A percentile compares a stretch with the other conserved stretches of the same genome.
Evolutionary conservation across 306 rosid species (phyloP).

Genomic region (Vigna hirtella): DNA sequence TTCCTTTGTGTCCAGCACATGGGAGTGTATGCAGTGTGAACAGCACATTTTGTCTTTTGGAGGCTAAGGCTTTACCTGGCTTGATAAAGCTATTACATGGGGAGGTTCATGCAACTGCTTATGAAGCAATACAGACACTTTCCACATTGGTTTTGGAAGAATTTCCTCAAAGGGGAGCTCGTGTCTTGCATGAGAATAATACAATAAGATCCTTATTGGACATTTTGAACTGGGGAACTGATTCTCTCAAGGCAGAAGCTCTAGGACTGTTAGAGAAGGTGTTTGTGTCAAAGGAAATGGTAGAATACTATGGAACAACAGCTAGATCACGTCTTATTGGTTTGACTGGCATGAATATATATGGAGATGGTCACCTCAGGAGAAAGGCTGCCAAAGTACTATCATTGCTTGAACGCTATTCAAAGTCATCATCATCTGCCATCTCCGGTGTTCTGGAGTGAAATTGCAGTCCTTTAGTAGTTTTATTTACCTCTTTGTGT

Average conservation of each 20-base stretch:
- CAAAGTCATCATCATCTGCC: constrained; percentile 68
- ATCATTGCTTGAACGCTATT: constrained; percentile 70
- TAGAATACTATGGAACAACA: constrained; percentile 59
- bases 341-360: constrained; percentile 56
- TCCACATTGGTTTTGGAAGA: constrained; percentile 73
- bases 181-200: constrained; percentile 59
- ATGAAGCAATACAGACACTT: constrained; percentile 77
- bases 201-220: constrained; percentile 67
- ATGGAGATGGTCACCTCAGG: constrained; percentile 57
- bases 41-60: constrained; percentile 70
- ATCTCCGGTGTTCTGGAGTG: constrained; percentile 57
- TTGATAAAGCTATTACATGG: constrained; percentile 63
- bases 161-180: constrained; percentile 72
- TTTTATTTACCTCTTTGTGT: not conserved
- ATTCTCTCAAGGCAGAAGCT: constrained; percentile 69
- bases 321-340: constrained; percentile 63
- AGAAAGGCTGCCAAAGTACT: constrained; percentile 75
- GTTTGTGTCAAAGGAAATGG: constrained; percentile 75
- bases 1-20: constrained; percentile 64
- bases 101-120: constrained; percentile 76
- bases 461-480: constrained; percentile 23
- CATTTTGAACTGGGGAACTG: constrained; percentile 77
- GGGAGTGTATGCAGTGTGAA: constrained; percentile 64
- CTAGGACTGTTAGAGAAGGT: constrained; percentile 74
- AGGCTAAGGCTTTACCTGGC: constrained; percentile 76